These are phyloP conservation scores for Salix viminalis DNA, from an alignment of 345 rosid species.

Conservation along the genomic window DNA sequence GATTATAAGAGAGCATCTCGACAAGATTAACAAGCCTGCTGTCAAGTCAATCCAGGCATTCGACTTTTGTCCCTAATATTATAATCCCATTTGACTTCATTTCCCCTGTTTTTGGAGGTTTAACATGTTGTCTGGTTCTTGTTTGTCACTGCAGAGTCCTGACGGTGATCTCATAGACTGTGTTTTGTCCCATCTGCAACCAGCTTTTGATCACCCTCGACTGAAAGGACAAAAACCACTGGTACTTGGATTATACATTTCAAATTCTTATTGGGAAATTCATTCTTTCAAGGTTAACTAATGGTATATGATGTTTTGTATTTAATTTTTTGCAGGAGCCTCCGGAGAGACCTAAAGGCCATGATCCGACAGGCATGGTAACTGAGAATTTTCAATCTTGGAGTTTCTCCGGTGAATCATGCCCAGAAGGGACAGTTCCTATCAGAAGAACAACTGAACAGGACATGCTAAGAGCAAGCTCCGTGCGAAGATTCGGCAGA, in stretches of 20 bases:
- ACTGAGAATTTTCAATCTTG: conserved; percentile 63
- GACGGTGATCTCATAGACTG: conserved; percentile 89
- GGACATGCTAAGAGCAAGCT: conserved; percentile 78
- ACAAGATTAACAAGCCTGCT: conserved; percentile 83
- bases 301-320: neutral
- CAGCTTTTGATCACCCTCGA: conserved; percentile 85
- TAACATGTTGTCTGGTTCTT: neutral
- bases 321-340: conserved; percentile 45
- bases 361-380: conserved; percentile 19
- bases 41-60: conserved; percentile 76
- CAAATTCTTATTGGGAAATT: neutral
- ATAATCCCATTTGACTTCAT: neutral
- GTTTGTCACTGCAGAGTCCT: conserved; percentile 54
- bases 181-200: conserved; percentile 69
- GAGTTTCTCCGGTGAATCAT: conserved; percentile 68
- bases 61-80: neutral
- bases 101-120: conserved; percentile 9
- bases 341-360: conserved; percentile 64
- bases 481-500: conserved; percentile 60
- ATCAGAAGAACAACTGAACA: conserved; percentile 81
- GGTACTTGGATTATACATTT: conserved; percentile 35
- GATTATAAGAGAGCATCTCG: conserved; percentile 53
- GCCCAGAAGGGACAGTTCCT: conserved; percentile 94
- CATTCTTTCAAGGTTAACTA: neutral
- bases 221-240: conserved; percentile 61